A percentile compares a stretch with the other conserved stretches of the same genome.
These are phyloP conservation scores for Acer saccharum DNA, from an alignment of 345 rosid genomes.

Conservation along the genomic window DNA sequence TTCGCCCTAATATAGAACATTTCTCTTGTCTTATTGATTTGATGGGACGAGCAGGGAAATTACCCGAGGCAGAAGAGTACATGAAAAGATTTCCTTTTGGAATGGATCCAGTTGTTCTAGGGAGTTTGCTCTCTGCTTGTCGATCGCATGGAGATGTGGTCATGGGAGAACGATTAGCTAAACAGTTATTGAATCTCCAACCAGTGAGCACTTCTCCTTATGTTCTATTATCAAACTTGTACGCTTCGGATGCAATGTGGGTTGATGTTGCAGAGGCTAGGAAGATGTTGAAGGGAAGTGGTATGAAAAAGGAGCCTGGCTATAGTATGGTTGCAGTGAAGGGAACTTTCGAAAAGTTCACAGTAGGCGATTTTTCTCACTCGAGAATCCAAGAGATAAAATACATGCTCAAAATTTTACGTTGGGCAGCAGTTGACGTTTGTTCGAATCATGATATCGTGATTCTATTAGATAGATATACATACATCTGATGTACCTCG, in stretches of 20 bases:
- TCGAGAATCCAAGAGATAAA: constrained; percentile 45
- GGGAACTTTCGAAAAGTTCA: constrained; percentile 48
- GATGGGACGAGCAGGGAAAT: constrained; percentile 69
- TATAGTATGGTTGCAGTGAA: constrained; percentile 53
- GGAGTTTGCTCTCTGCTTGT: constrained; percentile 65
- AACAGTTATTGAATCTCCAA: constrained; percentile 44
- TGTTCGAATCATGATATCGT: background rate
- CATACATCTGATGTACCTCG: no score
- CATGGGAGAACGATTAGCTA: constrained; percentile 49
- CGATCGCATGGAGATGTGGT: constrained; percentile 48
- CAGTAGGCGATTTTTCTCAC: constrained; percentile 48
- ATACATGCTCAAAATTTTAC: constrained; percentile 33
- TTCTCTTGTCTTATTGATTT: constrained; percentile 64
- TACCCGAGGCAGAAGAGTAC: constrained; percentile 51
- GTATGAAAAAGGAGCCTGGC: constrained; percentile 62
- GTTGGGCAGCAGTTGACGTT: constrained; percentile 30
- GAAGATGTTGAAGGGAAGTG: constrained; percentile 57
- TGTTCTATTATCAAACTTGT: constrained; percentile 59
- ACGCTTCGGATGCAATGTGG: constrained; percentile 68
- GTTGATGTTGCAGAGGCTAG: constrained; percentile 53
- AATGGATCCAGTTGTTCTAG: constrained; percentile 49
- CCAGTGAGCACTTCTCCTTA: constrained; percentile 54
- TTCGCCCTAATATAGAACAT: constrained; percentile 56
- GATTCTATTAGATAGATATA: background rate
- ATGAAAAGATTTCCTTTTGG: constrained; percentile 39